Percentiles rank a stretch among this genome's conserved stretches.
phyloP scores from a whole-genome alignment of 129 eudicot genomes.

The Cynara cardunculus region DNA sequence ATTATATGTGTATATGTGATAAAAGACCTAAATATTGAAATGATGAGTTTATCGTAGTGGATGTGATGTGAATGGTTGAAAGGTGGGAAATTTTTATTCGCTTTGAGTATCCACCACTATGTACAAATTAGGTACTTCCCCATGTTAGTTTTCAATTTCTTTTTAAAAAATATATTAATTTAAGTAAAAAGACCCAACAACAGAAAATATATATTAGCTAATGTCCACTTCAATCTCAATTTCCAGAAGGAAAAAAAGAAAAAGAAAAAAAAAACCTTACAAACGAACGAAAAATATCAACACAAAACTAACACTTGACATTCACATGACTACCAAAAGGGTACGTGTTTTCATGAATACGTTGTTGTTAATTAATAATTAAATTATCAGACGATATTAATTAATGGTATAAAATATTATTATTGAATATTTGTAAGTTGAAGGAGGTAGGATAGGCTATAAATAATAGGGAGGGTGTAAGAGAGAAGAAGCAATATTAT shows the following conservation, averaged over 20 bases:
- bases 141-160: not conserved
- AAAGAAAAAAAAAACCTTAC: not conserved
- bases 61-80: conserved; percentile 32
- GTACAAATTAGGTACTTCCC: conserved; percentile 20
- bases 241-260: not conserved
- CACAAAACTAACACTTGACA: not conserved
- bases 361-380: not conserved
- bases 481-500: conserved; percentile 1
- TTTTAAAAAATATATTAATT: not conserved
- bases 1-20: not conserved
- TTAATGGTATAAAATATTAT: not conserved
- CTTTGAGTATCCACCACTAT: conserved; percentile 11
- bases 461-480: conserved; percentile 13
- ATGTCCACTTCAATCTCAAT: not conserved
- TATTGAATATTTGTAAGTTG: not conserved
- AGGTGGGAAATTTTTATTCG: not conserved
- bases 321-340: not conserved
- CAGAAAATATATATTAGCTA: not conserved
- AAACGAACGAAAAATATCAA: not conserved
- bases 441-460: conserved; percentile 7
- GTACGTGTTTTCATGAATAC: not conserved
- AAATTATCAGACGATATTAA: not conserved
- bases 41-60: conserved; percentile 22
- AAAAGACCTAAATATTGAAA: not conserved
- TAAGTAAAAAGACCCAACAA: not conserved